Evolutionary conservation across 2,329 filamentous ascomycete genomes (phyloP), one percentile per base, ranked within the genome.

Genomic region (Camptophora hylomeconis): DNA sequence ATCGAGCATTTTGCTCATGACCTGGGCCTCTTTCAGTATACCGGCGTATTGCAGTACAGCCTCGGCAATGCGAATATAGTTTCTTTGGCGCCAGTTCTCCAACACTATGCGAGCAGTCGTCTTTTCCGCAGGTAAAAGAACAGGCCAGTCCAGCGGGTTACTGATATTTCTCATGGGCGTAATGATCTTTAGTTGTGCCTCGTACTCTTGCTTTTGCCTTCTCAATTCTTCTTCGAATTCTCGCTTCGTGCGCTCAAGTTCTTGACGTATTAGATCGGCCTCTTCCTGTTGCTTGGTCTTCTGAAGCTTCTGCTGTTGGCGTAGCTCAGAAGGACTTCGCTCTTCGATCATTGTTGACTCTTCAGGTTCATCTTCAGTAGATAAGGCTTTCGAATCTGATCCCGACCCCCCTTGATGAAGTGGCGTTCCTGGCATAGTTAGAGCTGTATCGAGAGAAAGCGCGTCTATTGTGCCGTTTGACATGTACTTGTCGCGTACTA

Each of bases 1-100:
- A 43, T 89, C 81, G 60, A 98, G 80, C 46, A 92, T 82, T 45
- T 93, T 87, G 58, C 86, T 92, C 82, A 98, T 89, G 36, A 98
- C 77, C 49, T 98, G 89, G 2, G 89, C 89, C 55, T 98, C 89
- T 52, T 98, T 98, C 34, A 98, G 56, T 16, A 76, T 72, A 5
- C 81, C 75, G 3, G 87, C 87, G 50, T 92, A 78, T 48, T 92
- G 84, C 24, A 98, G 62, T 16, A 95, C 76, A 2, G 77, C 73
- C 53, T 95, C 89, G 3, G 87, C 86, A 81, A 98, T 93, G 31
- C 78, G 76, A 33, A 98, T 83, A 45, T 87, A 94, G 46, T 82
- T 80, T 17, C 82, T 75, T 42, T 78, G 69, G 37, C 75, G 74
- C 89, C 89, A 98, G 43, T 79, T 75, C 37, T 69, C 63, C 30